A percentile compares a stretch with the other conserved stretches of the same genome.
Conservation (phyloP, 768 basidiomycete species). For the Boletus speciosus region DNA sequence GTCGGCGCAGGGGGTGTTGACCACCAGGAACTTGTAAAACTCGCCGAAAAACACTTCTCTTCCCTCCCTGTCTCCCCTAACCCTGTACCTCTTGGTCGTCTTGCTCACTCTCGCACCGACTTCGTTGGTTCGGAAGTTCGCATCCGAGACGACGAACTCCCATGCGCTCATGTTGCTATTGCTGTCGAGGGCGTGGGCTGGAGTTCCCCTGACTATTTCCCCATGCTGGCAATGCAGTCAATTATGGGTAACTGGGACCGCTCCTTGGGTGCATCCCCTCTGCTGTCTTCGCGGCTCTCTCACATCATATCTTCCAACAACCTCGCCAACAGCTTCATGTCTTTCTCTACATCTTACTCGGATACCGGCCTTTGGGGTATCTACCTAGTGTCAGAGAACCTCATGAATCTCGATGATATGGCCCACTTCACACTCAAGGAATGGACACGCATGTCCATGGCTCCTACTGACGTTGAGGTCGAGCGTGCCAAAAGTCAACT, state of each 20-base stretch:
- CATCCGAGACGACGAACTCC: conserved; percentile 86
- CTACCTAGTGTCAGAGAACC: conserved; percentile 94
- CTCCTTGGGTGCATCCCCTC: conserved; percentile 83
- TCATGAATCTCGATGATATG: conserved; percentile 90
- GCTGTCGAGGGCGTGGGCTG: conserved; percentile 98
- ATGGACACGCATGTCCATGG: conserved; percentile 93
- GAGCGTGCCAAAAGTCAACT: conserved; percentile 98
- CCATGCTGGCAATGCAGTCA: conserved; percentile 97
- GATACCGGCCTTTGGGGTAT: conserved; percentile 99
- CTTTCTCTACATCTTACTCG: conserved; percentile 97
- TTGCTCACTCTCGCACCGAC: conserved; percentile 68
- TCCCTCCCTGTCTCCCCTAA: conserved; percentile 80
- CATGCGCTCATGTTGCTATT: conserved; percentile 90
- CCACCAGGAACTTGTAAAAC: conserved; percentile 87
- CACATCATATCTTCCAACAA: conserved; percentile 89
- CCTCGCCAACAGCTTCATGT: conserved; percentile 99
- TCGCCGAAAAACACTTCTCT: conserved; percentile 92
- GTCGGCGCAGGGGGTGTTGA: conserved; percentile 96
- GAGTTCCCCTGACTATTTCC: conserved; percentile 98
- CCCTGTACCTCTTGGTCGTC: conserved; percentile 84
- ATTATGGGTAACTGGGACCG: conserved; percentile 99
- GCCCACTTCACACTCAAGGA: conserved; percentile 92
- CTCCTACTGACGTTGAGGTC: conserved; percentile 80
- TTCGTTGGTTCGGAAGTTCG: conserved; percentile 97
- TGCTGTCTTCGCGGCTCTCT: conserved; percentile 87